Evolutionary conservation across 2,329 filamentous ascomycete genomes (phyloP).

Genomic region (Bipolaris victoriae): DNA sequence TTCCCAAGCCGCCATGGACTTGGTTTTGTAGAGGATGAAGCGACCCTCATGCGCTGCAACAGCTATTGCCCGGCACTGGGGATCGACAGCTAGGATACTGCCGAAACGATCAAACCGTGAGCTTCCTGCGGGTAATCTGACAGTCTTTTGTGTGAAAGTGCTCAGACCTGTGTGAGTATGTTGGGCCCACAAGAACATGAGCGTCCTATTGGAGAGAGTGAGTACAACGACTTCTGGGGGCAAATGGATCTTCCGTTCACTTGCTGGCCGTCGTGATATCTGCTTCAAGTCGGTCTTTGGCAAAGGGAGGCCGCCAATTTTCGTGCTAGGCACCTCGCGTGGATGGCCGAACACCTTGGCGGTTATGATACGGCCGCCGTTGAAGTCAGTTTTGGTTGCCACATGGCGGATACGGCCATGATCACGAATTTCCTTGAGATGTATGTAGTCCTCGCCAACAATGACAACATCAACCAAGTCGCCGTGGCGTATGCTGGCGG

Average conservation of each 20-base stretch:
- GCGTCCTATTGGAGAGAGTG: constrained; percentile 72
- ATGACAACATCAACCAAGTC: constrained; percentile 83
- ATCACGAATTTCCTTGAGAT: constrained; percentile 75
- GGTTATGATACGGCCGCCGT: constrained; percentile 72
- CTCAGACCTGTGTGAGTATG: constrained; percentile 53
- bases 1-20: constrained; percentile 61
- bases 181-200: constrained; percentile 77
- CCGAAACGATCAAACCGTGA: constrained; percentile 63
- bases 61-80: constrained; percentile 68
- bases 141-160: constrained; percentile 66
- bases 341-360: constrained; percentile 72
- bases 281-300: constrained; percentile 22
- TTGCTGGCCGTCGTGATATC: constrained; percentile 21
- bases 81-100: constrained; percentile 77
- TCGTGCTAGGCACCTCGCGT: constrained; percentile 27
- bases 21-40: constrained; percentile 75
- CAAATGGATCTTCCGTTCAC: constrained; percentile 26
- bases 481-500: constrained; percentile 74
- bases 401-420: constrained; percentile 76
- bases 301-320: constrained; percentile 27
- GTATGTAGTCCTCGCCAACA: constrained; percentile 80
- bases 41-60: constrained; percentile 72
- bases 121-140: constrained; percentile 64
- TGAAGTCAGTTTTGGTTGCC: constrained; percentile 79
- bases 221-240: constrained; percentile 84